Percentiles rank a stretch among this genome's conserved stretches.
These are phyloP conservation scores for Aureobasidium sp. DNA, from an alignment of 2,329 filamentous ascomycete genomes.

Conservation along the genomic window DNA sequence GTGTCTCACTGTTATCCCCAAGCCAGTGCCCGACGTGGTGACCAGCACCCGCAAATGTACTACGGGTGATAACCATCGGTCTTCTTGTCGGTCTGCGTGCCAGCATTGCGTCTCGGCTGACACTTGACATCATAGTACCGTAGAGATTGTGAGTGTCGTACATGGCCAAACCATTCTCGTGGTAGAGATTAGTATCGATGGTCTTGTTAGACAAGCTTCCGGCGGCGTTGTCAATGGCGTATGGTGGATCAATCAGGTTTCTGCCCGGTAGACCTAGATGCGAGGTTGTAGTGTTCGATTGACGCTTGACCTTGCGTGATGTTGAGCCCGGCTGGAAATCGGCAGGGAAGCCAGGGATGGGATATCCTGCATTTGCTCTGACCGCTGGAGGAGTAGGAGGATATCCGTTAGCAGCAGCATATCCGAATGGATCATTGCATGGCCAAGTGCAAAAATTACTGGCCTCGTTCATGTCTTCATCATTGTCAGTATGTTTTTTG, in stretches of 20 bases:
- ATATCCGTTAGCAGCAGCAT: slow-evolving; percentile 33
- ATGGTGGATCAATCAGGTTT: slow-evolving; percentile 56
- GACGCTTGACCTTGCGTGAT: slow-evolving; percentile 18
- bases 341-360: slow-evolving; percentile 60
- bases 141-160: slow-evolving; percentile 75
- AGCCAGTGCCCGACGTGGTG: slow-evolving; percentile 51
- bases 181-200: slow-evolving; percentile 58
- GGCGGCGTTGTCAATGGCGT: slow-evolving; percentile 56
- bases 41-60: slow-evolving; percentile 67
- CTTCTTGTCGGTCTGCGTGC: slow-evolving; percentile 53
- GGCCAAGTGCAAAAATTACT: slow-evolving; percentile 43
- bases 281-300: not conserved
- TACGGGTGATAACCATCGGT: slow-evolving; percentile 66
- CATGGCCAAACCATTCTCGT: slow-evolving; percentile 57
- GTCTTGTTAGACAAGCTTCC: slow-evolving; percentile 38
- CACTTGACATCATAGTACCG: slow-evolving; percentile 64
- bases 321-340: slow-evolving; percentile 52
- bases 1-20: slow-evolving; percentile 34
- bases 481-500: not conserved
- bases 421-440: slow-evolving; percentile 28
- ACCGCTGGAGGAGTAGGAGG: slow-evolving; percentile 57
- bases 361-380: slow-evolving; percentile 46
- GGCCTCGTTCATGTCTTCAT: slow-evolving; percentile 58
- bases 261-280: slow-evolving; percentile 50
- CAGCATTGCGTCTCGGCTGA: slow-evolving; percentile 59